phyloP scores from a whole-genome alignment of 2,329 filamentous ascomycete genomes.

The Neofusicoccum ribis region DNA sequence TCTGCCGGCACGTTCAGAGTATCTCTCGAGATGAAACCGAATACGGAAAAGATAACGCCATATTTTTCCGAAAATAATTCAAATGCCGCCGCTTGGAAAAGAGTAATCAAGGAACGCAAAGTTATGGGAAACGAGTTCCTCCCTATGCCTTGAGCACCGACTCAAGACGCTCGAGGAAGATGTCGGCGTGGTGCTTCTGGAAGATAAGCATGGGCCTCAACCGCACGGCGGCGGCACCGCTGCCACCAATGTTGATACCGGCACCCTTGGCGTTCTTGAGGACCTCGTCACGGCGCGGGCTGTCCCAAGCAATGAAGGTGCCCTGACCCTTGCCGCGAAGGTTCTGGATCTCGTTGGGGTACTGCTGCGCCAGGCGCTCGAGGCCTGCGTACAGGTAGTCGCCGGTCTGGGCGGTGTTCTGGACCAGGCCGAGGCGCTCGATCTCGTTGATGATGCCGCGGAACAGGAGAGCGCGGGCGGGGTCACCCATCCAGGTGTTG shows the following conservation, averaged over 20 bases:
- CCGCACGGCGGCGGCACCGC: constrained; percentile 72
- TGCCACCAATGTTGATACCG: constrained; percentile 86
- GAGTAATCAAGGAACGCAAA: not conserved
- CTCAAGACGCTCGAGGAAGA: constrained; percentile 76
- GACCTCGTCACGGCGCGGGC: constrained; percentile 75
- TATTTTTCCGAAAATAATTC: not conserved
- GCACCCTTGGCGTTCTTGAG: constrained; percentile 74
- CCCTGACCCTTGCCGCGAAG: constrained; percentile 84
- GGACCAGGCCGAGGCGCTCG: constrained; percentile 72
- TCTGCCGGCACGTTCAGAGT: not conserved
- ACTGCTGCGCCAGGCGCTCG: constrained; percentile 65
- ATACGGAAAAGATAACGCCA: not conserved
- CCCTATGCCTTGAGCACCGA: constrained; percentile 62
- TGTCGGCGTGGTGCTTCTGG: constrained; percentile 86
- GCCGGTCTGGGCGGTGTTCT: constrained; percentile 74
- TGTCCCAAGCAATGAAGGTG: constrained; percentile 92
- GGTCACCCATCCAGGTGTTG: constrained; percentile 98
- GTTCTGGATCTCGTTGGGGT: constrained; percentile 77
- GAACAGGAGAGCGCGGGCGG: constrained; percentile 81
- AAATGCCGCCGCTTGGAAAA: constrained; percentile 5
- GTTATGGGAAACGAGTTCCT: not conserved
- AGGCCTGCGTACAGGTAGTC: constrained; percentile 75
- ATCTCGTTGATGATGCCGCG: constrained; percentile 82
- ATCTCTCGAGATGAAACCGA: not conserved
- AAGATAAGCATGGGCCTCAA: constrained; percentile 90